Conservation (phyloP, 2,329 filamentous ascomycete genomes). For the Aspergillus costaricaensis region DNA sequence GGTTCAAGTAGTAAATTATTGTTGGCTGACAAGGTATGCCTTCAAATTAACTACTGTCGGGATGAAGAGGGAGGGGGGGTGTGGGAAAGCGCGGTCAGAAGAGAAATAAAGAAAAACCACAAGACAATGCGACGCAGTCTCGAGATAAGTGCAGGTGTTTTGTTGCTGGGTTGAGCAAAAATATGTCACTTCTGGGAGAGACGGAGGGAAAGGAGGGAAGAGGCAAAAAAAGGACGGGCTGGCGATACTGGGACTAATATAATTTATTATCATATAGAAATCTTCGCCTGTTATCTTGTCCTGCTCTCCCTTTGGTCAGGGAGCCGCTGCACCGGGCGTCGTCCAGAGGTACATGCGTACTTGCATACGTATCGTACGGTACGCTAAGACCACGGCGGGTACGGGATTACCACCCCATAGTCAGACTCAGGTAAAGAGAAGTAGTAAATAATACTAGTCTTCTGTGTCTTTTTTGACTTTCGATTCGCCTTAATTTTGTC, state of each 20-base stretch:
- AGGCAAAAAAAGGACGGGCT: constrained; percentile 11
- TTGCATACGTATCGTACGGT: constrained; percentile 20
- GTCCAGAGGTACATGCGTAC: constrained; percentile 18
- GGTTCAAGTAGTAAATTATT: constrained; percentile 10
- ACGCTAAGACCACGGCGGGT: constrained; percentile 17
- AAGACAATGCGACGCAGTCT: not conserved
- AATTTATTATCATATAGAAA: constrained; percentile 21
- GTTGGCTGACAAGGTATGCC: constrained; percentile 5
- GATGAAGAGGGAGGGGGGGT: not conserved
- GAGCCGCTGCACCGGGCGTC: constrained; percentile 21
- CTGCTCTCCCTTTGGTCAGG: constrained; percentile 19
- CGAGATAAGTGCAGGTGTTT: constrained; percentile 2
- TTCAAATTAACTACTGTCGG: not conserved
- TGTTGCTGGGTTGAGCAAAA: not conserved
- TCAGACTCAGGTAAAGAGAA: not conserved
- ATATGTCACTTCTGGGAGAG: not conserved
- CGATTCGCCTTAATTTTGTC: constrained; percentile 2
- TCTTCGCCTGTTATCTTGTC: constrained; percentile 19
- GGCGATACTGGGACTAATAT: constrained; percentile 15
- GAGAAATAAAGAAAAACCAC: not conserved
- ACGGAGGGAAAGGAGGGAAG: constrained; percentile 4
- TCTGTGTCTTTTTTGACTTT: not conserved
- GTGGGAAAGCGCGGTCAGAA: not conserved
- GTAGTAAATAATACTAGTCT: no score
- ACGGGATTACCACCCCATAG: constrained; percentile 12